These are phyloP conservation scores for Collybiopsis confluens DNA, from an alignment of 768 basidiomycete species.

Conservation along the genomic window DNA sequence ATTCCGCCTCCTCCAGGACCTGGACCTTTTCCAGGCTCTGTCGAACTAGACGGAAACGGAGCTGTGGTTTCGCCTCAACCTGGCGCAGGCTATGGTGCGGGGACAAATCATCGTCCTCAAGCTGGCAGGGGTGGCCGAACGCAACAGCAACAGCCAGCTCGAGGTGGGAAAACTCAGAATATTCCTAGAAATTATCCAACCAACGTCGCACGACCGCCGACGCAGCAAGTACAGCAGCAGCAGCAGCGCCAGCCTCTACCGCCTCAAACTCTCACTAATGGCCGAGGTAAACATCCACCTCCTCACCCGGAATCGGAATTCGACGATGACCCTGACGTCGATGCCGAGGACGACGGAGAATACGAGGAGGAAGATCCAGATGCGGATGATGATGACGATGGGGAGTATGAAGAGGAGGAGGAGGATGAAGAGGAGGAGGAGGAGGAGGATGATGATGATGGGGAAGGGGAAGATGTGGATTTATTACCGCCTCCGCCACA, in stretches of 20 bases:
- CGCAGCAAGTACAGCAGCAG: not conserved
- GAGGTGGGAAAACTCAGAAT: not conserved
- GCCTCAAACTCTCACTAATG: conserved; percentile 11
- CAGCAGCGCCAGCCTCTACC: not conserved
- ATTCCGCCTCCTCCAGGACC: conserved; percentile 92
- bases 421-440: conserved; percentile 59
- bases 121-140: not conserved
- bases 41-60: conserved; percentile 93
- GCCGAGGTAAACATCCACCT: conserved; percentile 28
- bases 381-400: too few relatives aligned
- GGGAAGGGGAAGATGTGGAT: conserved; percentile 61
- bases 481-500: conserved; percentile 22
- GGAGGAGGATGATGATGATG: conserved; percentile 61
- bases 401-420: conserved; percentile 52
- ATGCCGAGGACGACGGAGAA: conserved; percentile 23
- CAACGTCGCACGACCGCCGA: too few relatives aligned
- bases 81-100: not conserved
- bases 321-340: conserved; percentile 13
- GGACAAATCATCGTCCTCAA: not conserved
- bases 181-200: too few relatives aligned
- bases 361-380: conserved; percentile 65
- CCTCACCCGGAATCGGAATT: conserved; percentile 41
- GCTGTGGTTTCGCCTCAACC: conserved; percentile 43
- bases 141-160: not conserved
- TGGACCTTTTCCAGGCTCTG: conserved; percentile 96